Base-by-base conservation (phyloP, 2,329 filamentous ascomycete species). In the Diaporthe vexans region DNA sequence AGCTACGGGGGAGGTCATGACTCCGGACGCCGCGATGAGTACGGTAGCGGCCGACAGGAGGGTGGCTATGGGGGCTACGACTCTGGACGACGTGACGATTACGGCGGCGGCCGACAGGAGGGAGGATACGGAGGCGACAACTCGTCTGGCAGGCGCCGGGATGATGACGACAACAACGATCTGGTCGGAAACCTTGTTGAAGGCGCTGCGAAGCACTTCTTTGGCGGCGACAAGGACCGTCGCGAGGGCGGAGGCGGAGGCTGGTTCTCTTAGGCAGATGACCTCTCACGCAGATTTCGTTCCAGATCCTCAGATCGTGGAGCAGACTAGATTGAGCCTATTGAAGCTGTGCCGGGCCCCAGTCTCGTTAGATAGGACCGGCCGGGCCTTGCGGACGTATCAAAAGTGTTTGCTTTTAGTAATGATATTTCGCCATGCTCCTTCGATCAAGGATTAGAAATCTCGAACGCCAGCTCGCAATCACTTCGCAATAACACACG, bases 161-260 rank as follows among this genome's bases (percentile, higher is more conserved):
- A 73, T 77, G 78, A 70, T 76, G 79, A 51, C 72, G 71, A 52
- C 43, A 56, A 67, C 7, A 71, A 77, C 48, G 73, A 75, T 35
- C 71, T 74, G 29, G 65, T 68, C 40, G 70, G 67, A 26, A 52
- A 59, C 37, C 51, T 72, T 33, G 46, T 63, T 46, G 57, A 51
- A 43, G 72, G 52, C 26, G 70, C 54, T 40, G 56, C 70, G 17
- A 58, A 71, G 63, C 46, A 72, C 46, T 67, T 67, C 35, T 73
- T 73, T 51, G 63, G 63, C 35, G 63, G 71, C 56, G 71, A 68
- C n/a, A 68, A 68, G 63, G 63, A 68, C 24, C 71, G 74, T 26
- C 74, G 74, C 68, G 71, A 76, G 68, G 73, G 77, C 69, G 72
- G 71, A 10, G 74, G 75, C 33, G 69, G 68, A 26, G 37, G 77